A percentile compares a stretch with the other conserved stretches of the same genome.
phyloP scores from a whole-genome alignment of 2,329 filamentous ascomycete genomes.

The Lecanicillium sp. region DNA sequence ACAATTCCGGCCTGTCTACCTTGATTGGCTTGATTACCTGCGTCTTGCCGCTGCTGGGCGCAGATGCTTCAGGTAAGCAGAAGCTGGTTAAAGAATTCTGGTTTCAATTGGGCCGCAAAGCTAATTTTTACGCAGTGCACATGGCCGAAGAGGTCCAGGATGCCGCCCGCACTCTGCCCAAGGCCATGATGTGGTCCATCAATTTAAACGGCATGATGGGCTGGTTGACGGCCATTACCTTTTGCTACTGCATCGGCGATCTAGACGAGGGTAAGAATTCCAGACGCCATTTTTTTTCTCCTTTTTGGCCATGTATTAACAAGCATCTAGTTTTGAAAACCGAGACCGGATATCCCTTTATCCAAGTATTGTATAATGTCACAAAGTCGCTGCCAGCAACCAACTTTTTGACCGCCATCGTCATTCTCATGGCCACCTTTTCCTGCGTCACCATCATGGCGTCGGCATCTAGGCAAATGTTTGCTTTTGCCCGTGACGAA shows the following conservation, averaged over 20 bases:
- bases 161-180: constrained; percentile 10
- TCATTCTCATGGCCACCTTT: constrained; percentile 13
- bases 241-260: constrained; percentile 24
- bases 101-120: not conserved
- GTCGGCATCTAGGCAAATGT: constrained; percentile 17
- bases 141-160: constrained; percentile 13
- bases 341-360: constrained; percentile 15
- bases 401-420: constrained; percentile 12
- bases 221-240: constrained; percentile 25
- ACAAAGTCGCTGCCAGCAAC: constrained; percentile 11
- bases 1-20: constrained; percentile 23
- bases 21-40: constrained; percentile 28
- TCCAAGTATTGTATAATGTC: constrained; percentile 17
- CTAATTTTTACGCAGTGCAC: constrained; percentile 8
- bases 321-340: constrained; percentile 5
- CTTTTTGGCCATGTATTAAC: too few relatives aligned
- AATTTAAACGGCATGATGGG: constrained; percentile 30
- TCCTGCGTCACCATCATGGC: constrained; percentile 15
- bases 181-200: constrained; percentile 12
- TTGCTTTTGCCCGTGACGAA: constrained; percentile 23
- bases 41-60: constrained; percentile 23
- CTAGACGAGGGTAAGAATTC: constrained; percentile 10
- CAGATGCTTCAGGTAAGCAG: constrained; percentile 15
- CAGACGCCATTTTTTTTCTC: not conserved
- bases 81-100: not conserved